Evolutionary conservation across 768 basidiomycete genomes (phyloP).

Genomic region (Phanerochaete carnosa): DNA sequence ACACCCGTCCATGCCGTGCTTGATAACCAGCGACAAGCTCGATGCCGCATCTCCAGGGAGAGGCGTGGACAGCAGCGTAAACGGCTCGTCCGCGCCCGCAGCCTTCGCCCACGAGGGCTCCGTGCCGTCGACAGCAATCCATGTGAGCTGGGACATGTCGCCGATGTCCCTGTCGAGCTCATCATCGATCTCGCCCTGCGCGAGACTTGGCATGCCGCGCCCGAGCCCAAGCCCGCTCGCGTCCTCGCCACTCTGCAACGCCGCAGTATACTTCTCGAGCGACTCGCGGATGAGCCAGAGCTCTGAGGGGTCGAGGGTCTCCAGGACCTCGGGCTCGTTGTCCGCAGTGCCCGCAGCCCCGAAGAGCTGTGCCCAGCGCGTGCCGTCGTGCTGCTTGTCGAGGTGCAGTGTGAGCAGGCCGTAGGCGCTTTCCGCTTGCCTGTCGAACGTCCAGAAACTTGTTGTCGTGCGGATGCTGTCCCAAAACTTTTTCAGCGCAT

Average conservation of each 20-base stretch:
- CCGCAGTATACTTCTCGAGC: constrained; percentile 81
- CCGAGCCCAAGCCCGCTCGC: constrained; percentile 62
- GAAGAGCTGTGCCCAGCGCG: constrained; percentile 88
- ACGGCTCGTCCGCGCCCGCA: constrained; percentile 33
- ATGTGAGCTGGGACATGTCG: constrained; percentile 58
- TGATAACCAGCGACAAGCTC: constrained; percentile 54
- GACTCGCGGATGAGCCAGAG: constrained; percentile 75
- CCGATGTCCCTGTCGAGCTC: constrained; percentile 82
- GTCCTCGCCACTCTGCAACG: constrained; percentile 56
- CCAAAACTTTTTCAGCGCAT: constrained; percentile 70
- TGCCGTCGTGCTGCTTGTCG: constrained; percentile 80
- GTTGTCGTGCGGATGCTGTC: constrained; percentile 69
- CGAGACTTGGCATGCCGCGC: constrained; percentile 71
- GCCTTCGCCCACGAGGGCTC: constrained; percentile 38
- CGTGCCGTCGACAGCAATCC: constrained; percentile 54
- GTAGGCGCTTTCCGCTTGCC: constrained; percentile 61
- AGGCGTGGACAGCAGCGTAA: constrained; percentile 64
- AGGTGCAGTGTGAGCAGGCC: constrained; percentile 81
- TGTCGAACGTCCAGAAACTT: constrained; percentile 95
- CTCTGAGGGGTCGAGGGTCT: constrained; percentile 86
- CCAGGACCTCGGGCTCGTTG: constrained; percentile 74
- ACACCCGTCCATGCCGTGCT: constrained; percentile 71
- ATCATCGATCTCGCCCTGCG: constrained; percentile 87
- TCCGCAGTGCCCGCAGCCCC: constrained; percentile 43
- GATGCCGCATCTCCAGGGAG: constrained; percentile 48